Evolutionary conservation across 176 grass and related monocot genomes (phyloP).

Genomic region (Paspalum notatum): DNA sequence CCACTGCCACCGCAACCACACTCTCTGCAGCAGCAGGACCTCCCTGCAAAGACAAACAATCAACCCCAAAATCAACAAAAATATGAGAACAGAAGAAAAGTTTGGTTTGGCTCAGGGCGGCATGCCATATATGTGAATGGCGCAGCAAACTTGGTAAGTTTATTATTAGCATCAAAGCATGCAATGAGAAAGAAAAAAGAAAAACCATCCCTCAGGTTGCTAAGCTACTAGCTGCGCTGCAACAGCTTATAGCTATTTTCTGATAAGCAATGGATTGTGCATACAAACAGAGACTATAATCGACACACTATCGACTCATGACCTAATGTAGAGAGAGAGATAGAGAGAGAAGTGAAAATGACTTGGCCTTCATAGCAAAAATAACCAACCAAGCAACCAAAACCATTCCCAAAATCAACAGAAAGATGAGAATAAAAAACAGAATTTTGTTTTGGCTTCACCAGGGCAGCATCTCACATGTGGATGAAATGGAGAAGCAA

Average conservation of each 20-base stretch:
- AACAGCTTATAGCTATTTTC: neutral
- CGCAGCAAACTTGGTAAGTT: neutral
- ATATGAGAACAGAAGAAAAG: neutral
- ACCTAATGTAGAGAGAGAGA: neutral
- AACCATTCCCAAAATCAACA: neutral
- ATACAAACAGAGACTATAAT: neutral
- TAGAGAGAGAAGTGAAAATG: no score
- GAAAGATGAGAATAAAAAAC: neutral
- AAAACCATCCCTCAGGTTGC: neutral
- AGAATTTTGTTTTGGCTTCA: neutral
- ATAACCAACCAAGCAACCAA: neutral
- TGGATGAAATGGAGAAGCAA: neutral
- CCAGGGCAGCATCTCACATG: neutral
- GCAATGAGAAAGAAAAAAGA: no score
- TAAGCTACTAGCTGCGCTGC: neutral
- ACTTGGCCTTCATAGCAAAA: neutral
- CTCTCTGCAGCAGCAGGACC: neutral
- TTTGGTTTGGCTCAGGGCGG: neutral
- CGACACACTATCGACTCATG: neutral
- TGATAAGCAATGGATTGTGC: neutral
- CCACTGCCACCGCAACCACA: constrained; percentile 30
- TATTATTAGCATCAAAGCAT: no score
- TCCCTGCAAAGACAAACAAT: neutral
- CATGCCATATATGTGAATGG: neutral
- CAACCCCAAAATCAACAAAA: constrained; percentile 20